phyloP scores from a whole-genome alignment of 352 stramenopile genomes.

The Phytopythium mirpurense region DNA sequence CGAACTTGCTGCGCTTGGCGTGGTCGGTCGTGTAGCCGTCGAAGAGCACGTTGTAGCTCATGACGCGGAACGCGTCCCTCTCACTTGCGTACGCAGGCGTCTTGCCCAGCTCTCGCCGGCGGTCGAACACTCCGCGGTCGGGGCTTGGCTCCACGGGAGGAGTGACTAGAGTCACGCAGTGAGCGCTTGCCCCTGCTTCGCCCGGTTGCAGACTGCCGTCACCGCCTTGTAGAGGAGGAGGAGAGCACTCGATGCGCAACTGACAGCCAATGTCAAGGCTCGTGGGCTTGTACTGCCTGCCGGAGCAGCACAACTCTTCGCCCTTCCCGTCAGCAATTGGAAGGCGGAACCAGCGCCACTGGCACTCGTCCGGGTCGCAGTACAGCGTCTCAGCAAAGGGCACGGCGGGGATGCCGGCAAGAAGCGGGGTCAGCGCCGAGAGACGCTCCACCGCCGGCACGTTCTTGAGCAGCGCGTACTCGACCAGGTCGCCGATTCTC shows the following conservation, averaged over 20 bases:
- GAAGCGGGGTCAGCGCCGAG: constrained; percentile 32
- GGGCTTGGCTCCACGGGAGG: constrained; percentile 33
- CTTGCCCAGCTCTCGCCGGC: constrained; percentile 23
- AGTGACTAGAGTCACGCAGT: constrained; percentile 16
- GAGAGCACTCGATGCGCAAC: constrained; percentile 53
- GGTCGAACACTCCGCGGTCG: constrained; percentile 45
- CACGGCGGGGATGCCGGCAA: constrained; percentile 36
- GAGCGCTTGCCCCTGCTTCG: neutral
- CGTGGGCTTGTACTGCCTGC: constrained; percentile 38
- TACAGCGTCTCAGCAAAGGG: constrained; percentile 57
- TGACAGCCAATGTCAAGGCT: constrained; percentile 28
- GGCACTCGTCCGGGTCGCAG: constrained; percentile 53
- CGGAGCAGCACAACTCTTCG: constrained; percentile 10
- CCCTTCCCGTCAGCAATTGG: neutral
- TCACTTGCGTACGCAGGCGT: constrained; percentile 2
- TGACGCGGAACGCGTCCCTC: constrained; percentile 39
- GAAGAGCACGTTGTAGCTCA: constrained; percentile 83
- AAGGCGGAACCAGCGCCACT: constrained; percentile 59
- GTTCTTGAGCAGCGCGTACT: constrained; percentile 50
- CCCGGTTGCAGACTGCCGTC: neutral
- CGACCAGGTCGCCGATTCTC: constrained; percentile 31
- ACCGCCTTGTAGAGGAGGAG: constrained; percentile 13
- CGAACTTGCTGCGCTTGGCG: constrained; percentile 53
- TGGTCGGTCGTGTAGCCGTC: constrained; percentile 61
- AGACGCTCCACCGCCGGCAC: constrained; percentile 45